A percentile compares a stretch with the other conserved stretches of the same genome.
These are phyloP conservation scores for Penicillium paradoxum DNA, from an alignment of 495 filamentous ascomycete genomes.

Conservation along the genomic window DNA sequence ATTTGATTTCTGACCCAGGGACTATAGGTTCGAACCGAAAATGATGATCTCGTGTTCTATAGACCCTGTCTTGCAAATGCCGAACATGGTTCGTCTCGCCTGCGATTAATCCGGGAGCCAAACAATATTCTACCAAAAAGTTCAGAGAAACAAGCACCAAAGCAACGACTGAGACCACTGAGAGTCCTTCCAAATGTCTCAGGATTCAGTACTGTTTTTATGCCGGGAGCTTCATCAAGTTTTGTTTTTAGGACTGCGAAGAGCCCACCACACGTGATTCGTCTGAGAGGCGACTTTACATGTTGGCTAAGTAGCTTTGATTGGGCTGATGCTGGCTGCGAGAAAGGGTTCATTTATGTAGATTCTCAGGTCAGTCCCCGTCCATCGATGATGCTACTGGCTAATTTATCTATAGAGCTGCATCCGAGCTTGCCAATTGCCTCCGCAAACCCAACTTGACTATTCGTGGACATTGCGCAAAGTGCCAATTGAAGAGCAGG, in stretches of 20 bases:
- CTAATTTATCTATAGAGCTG: constrained; percentile 43
- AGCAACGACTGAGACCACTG: constrained; percentile 47
- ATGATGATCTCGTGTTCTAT: constrained; percentile 83
- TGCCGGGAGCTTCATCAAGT: constrained; percentile 69
- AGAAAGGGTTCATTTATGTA: constrained; percentile 75
- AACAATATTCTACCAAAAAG: constrained; percentile 54
- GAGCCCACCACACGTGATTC: constrained; percentile 67
- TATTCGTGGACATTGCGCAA: constrained; percentile 66
- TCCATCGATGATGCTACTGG: neutral
- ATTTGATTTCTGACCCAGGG: constrained; percentile 7
- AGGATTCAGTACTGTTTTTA: constrained; percentile 73
- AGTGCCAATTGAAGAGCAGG: constrained; percentile 61
- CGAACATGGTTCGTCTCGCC: constrained; percentile 26
- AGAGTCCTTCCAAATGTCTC: constrained; percentile 59
- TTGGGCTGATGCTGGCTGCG: constrained; percentile 54
- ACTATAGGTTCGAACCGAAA: constrained; percentile 64
- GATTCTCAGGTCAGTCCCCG: constrained; percentile 48
- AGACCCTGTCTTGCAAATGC: constrained; percentile 57
- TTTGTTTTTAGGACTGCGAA: constrained; percentile 77
- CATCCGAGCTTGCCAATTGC: constrained; percentile 64
- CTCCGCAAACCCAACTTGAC: constrained; percentile 58
- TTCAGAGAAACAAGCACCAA: constrained; percentile 33
- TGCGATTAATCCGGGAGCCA: constrained; percentile 75
- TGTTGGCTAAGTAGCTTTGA: constrained; percentile 67
- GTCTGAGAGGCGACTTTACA: constrained; percentile 58